Conservation (phyloP, 129 eudicot species). For the Heracleum sosnowskyi region DNA sequence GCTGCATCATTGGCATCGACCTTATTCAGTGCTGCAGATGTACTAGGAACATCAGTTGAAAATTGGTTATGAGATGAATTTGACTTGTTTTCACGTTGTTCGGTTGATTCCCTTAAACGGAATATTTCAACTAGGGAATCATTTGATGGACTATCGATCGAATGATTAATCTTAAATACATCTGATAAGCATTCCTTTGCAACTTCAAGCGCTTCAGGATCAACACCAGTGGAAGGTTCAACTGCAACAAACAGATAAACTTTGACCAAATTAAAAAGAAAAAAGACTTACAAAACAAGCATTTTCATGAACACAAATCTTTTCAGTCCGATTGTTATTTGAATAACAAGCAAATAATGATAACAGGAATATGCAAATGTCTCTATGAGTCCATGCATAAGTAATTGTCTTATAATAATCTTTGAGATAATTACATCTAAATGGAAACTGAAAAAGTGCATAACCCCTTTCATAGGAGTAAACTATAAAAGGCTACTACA, state of each 20-base stretch:
- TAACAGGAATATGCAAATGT: background rate
- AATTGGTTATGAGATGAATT: conserved; percentile 21
- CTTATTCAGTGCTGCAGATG: conserved; percentile 28
- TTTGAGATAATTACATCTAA: background rate
- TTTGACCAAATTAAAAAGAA: background rate
- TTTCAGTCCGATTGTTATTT: background rate
- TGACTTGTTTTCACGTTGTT: conserved; percentile 20
- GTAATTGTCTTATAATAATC: background rate
- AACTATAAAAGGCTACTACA: background rate
- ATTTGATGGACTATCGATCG: conserved; percentile 20
- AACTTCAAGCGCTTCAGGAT: conserved; percentile 74
- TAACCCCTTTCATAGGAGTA: background rate
- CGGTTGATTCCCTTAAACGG: conserved; percentile 27
- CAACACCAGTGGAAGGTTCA: conserved; percentile 68
- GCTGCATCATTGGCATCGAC: conserved; percentile 21
- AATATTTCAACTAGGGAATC: conserved; percentile 61
- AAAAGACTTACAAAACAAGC: background rate
- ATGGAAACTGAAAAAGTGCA: background rate
- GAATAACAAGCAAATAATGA: background rate
- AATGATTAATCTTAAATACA: conserved; percentile 54
- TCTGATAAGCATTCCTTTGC: conserved; percentile 75
- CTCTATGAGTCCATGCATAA: background rate
- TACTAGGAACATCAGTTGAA: conserved; percentile 28
- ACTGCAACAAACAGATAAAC: conserved; percentile 31
- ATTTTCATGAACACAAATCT: background rate